A percentile compares a stretch with the other conserved stretches of the same genome.
Evolutionary conservation across 768 basidiomycete species (phyloP).

Genomic region (Psilocybe cyanescens): DNA sequence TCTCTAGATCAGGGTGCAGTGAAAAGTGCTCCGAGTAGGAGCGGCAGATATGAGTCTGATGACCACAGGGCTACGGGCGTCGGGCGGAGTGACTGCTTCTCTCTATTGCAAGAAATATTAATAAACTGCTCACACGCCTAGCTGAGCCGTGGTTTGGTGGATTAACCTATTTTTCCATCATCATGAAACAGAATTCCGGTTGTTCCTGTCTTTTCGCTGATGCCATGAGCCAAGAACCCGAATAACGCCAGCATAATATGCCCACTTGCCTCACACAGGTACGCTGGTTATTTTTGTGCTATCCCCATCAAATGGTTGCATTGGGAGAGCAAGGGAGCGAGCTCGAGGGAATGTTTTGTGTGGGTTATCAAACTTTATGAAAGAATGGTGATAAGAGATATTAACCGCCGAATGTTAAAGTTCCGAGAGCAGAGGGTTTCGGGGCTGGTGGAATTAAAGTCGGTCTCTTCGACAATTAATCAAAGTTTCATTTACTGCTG

Average conservation of each 20-base stretch:
- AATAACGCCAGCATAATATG: neutral
- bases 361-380: neutral
- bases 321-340: neutral
- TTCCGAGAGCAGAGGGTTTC: neutral
- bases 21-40: neutral
- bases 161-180: conserved; percentile 10
- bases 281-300: conserved; percentile 1
- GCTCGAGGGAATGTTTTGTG: neutral
- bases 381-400: conserved; percentile 2
- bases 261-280: neutral
- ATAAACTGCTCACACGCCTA: conserved; percentile 4
- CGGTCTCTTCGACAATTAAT: neutral
- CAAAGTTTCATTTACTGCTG: conserved; percentile 6
- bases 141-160: conserved; percentile 6
- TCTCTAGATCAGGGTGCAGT: neutral
- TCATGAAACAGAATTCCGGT: conserved; percentile 14
- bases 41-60: neutral
- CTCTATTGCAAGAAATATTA: neutral
- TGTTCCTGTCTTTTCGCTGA: conserved; percentile 5
- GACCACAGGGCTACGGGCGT: neutral
- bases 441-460: neutral
- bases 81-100: conserved; percentile 3
- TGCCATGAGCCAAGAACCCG: neutral
- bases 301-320: neutral
- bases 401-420: conserved; percentile 2